A percentile compares a stretch with the other conserved stretches of the same genome.
Evolutionary conservation across 2,329 filamentous ascomycete species (phyloP).

Genomic region (Eutypella sp.): DNA sequence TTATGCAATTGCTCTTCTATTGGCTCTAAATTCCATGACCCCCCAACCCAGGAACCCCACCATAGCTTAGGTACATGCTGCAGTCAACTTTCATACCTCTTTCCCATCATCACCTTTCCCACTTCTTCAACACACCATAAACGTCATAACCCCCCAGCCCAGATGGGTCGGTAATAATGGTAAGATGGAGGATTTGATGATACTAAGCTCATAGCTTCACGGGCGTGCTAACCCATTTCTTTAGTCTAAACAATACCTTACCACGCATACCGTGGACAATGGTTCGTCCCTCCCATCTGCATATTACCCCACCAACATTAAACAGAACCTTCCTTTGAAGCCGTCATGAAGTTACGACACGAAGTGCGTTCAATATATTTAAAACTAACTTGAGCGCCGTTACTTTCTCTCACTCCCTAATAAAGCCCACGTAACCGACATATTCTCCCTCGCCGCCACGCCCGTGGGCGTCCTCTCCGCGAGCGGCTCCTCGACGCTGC

Average conservation of each 20-base stretch:
- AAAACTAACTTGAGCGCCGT: no score
- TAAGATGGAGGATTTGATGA: constrained; percentile 13
- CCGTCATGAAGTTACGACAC: no score
- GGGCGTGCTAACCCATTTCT: constrained; percentile 1
- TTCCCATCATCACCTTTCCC: constrained; percentile 10
- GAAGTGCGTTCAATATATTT: no score
- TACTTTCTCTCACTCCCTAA: no score
- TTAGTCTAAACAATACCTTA: constrained; percentile 99
- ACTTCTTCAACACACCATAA: constrained; percentile 13
- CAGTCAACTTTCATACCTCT: not conserved
- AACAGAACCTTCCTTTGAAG: no score
- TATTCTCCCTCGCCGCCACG: constrained; percentile 78
- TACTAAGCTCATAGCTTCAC: no score
- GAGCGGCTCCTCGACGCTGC: constrained; percentile 77
- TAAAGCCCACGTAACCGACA: constrained; percentile 81
- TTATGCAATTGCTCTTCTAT: not conserved
- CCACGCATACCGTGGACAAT: constrained; percentile 83
- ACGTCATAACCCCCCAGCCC: constrained; percentile 11
- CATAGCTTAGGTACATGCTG: constrained; percentile 15
- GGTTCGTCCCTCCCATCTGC: constrained; percentile 46
- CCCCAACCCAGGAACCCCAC: no score
- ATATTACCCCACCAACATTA: constrained; percentile 6
- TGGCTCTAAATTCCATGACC: constrained; percentile 13
- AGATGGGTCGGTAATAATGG: constrained; percentile 37
- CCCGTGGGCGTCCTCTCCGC: constrained; percentile 70